Base-by-base conservation (phyloP, 805 yeast genomes). In the Candida corydali region DNA sequence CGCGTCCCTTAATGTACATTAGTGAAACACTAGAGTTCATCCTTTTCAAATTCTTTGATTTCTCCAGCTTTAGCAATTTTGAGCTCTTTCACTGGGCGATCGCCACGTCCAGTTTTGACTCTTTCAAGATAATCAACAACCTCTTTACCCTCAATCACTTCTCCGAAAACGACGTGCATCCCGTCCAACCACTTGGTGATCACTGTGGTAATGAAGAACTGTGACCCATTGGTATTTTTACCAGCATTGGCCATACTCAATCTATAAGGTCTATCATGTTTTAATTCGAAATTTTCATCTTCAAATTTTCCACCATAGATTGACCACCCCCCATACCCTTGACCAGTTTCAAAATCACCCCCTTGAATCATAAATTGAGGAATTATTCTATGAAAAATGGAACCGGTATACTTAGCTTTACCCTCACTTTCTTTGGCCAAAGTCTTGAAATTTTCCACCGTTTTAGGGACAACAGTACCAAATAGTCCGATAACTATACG, bases 211-310 rank as follows among this genome's bases (percentile, higher is more conserved):
- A 93, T 83, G 78, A 91, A 89, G 70, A 89, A 89, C 72, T 89
- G 98, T 39, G 96, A 87, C 40, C 97, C 98, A 72, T 91, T 91
- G 71, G 97, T 86, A 81, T 87, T 85, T 65, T 94, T 95, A 53
- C 97, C 97, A 47, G 97, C 94, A 65, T 91, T 91, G 62, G 97
- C 97, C 97, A 91, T 91, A 46, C 96, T 86, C 65, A 67, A 83
- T 70, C 77, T 88, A 51, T 76, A 76, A 75, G 75, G 94, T 80
- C 68, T 78, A 73, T 72, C 73, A 70, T 91, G 97, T 58, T 67
- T 81, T 70, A 72, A 70, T 59, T 57, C 49, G 58, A 84, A 84
- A 76, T 82, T 83, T 63, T 84, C 94, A 54, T 84, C 94, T 31
- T 75, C 74, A 66, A 84, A 84, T 61, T 75, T 80, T 43, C 75